phyloP scores from a whole-genome alignment of 176 grass and related monocot species.

The Melocanna baccifera region DNA sequence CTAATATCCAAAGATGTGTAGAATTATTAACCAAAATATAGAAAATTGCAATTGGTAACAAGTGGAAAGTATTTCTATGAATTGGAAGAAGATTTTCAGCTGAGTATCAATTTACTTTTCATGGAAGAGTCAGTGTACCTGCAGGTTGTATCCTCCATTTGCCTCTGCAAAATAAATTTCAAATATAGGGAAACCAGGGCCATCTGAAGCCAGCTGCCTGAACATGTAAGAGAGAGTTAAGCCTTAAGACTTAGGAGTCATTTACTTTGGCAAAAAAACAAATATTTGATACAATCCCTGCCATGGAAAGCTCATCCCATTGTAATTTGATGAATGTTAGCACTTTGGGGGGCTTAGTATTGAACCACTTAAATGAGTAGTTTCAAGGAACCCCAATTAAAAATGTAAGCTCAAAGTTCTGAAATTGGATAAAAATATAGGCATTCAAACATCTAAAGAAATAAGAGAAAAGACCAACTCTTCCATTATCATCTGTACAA shows the following conservation, averaged over 20 bases:
- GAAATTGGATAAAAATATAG: not conserved
- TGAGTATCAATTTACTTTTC: slow-evolving; percentile 2
- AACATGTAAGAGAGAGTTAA: slow-evolving; percentile 18
- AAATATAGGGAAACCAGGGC: slow-evolving; percentile 74
- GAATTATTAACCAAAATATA: not conserved
- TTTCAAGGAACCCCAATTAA: not conserved
- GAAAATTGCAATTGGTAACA: slow-evolving; percentile 1
- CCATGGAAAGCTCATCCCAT: not conserved
- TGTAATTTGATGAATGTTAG: not conserved
- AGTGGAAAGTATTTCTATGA: not conserved
- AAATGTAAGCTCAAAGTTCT: not conserved
- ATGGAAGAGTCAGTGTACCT: slow-evolving; percentile 45
- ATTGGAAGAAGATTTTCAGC: not conserved
- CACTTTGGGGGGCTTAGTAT: not conserved
- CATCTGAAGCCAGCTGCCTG: slow-evolving; percentile 68
- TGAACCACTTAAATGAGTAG: not conserved
- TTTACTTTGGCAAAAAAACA: not conserved
- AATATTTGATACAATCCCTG: not conserved
- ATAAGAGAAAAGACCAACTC: not conserved
- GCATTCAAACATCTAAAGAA: not conserved
- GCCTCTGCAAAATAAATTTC: slow-evolving; percentile 77
- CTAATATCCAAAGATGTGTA: not conserved
- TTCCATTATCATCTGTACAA: not conserved
- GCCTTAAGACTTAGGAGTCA: not conserved
- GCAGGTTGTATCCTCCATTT: slow-evolving; percentile 68